phyloP scores from a whole-genome alignment of 2,329 filamentous ascomycete species.

The Alternaria sp. region DNA sequence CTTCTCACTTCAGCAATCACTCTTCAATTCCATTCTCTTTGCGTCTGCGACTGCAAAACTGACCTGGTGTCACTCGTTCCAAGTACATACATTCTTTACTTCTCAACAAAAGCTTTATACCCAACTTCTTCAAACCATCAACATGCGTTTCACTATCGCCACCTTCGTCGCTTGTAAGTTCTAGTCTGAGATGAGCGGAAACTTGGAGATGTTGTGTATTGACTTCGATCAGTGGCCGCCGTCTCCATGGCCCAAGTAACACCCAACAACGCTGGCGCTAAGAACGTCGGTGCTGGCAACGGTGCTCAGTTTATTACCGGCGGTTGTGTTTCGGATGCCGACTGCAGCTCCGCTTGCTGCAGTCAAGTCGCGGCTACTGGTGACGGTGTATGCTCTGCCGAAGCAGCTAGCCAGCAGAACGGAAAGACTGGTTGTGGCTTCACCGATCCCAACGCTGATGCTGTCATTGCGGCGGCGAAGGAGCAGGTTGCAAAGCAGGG shows the following conservation, averaged over 20 bases:
- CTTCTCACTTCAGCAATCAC: constrained; percentile 4
- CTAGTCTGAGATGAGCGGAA: not conserved
- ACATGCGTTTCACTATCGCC: constrained; percentile 31
- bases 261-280: constrained; percentile 39
- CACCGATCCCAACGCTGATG: constrained; percentile 37
- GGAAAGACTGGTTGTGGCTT: constrained; percentile 46
- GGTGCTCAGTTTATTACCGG: constrained; percentile 45
- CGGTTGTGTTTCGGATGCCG: constrained; percentile 40
- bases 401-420: constrained; percentile 40
- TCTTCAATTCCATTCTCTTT: constrained; percentile 21
- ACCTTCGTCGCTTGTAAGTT: constrained; percentile 24
- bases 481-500: constrained; percentile 41
- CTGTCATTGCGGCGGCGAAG: constrained; percentile 42
- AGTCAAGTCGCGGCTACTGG: constrained; percentile 30
- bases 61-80: constrained; percentile 44
- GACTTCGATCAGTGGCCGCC: constrained; percentile 21
- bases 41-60: constrained; percentile 42
- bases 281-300: constrained; percentile 39
- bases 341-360: constrained; percentile 42
- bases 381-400: constrained; percentile 40
- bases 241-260: constrained; percentile 31
- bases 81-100: constrained; percentile 17
- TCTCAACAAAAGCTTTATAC: constrained; percentile 2
- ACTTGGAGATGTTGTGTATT: not conserved
- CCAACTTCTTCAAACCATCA: constrained; percentile 5